These are phyloP conservation scores for Jatropha multifida DNA, from an alignment of 441 rosid genomes.

Conservation along the genomic window DNA sequence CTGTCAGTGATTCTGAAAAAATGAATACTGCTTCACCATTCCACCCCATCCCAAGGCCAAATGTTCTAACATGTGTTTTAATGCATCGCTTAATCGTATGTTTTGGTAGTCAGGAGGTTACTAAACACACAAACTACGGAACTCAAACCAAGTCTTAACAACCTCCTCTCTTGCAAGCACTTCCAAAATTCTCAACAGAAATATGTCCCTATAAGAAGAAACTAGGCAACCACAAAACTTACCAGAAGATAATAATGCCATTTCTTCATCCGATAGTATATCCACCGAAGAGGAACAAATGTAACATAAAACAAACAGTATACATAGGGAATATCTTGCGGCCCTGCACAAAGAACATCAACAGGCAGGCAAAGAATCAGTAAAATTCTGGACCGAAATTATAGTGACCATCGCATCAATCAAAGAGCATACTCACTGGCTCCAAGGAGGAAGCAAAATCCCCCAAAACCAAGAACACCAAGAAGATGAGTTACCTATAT, in stretches of 20 bases:
- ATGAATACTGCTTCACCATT: background rate
- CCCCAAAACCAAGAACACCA: constrained; percentile 93
- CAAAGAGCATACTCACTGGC: constrained; percentile 62
- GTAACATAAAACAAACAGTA: constrained; percentile 75
- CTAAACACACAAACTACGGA: background rate
- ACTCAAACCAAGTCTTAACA: background rate
- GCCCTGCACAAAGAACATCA: constrained; percentile 51
- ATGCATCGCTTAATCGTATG: background rate
- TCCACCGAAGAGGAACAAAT: constrained; percentile 97
- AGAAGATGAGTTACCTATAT: constrained; percentile 83
- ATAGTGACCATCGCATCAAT: constrained; percentile 16
- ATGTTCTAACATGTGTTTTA: background rate
- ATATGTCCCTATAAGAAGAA: background rate
- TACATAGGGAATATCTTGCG: constrained; percentile 82
- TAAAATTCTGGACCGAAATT: constrained; percentile 1
- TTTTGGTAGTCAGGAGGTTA: background rate
- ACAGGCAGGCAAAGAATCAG: constrained; percentile 10
- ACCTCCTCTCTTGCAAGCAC: background rate
- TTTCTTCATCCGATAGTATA: constrained; percentile 90
- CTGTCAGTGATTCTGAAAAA: background rate
- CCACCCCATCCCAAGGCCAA: background rate
- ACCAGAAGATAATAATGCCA: constrained; percentile 99
- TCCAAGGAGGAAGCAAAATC: constrained; percentile 86
- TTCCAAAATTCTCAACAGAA: background rate
- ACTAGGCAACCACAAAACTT: constrained; percentile 26